These are phyloP conservation scores for Trichodelitschia bisporula DNA, from an alignment of 495 filamentous ascomycete species.

Conservation along the genomic window DNA sequence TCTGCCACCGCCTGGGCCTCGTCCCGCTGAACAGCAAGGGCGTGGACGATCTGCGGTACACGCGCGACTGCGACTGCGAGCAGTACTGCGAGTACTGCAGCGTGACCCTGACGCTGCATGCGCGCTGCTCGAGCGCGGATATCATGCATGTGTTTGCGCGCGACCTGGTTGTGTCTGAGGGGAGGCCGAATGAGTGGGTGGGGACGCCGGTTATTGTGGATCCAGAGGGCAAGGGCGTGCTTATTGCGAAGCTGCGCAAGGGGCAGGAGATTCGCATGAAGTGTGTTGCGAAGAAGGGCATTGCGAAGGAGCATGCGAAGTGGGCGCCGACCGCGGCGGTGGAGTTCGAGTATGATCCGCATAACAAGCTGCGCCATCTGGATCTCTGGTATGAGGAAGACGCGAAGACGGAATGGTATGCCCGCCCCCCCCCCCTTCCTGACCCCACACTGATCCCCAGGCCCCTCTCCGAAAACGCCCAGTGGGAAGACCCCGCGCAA, in stretches of 20 bases:
- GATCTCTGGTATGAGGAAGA: slow-evolving; percentile 89
- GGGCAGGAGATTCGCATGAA: slow-evolving; percentile 71
- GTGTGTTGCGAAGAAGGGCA: slow-evolving; percentile 93
- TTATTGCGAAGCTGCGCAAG: slow-evolving; percentile 73
- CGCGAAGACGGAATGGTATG: slow-evolving; percentile 70
- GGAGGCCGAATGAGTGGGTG: slow-evolving; percentile 40
- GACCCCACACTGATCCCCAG: slow-evolving; percentile 18
- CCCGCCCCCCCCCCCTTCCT: slow-evolving; percentile 5
- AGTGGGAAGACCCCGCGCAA: slow-evolving; percentile 58
- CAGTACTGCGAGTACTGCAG: slow-evolving; percentile 76
- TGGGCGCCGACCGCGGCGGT: slow-evolving; percentile 83
- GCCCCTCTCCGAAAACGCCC: slow-evolving; percentile 65
- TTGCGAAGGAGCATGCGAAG: slow-evolving; percentile 95
- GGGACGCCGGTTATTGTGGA: slow-evolving; percentile 77
- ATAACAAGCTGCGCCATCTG: slow-evolving; percentile 73
- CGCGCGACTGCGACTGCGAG: slow-evolving; percentile 92
- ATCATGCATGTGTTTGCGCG: slow-evolving; percentile 80
- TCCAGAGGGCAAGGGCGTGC: slow-evolving; percentile 45
- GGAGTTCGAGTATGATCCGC: slow-evolving; percentile 93
- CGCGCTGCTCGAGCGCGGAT: slow-evolving; percentile 55
- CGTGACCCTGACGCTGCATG: slow-evolving; percentile 58
- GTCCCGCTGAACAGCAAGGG: slow-evolving; percentile 68
- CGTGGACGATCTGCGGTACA: slow-evolving; percentile 66
- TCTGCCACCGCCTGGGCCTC: slow-evolving; percentile 77
- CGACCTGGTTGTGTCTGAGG: slow-evolving; percentile 43